A percentile compares a stretch with the other conserved stretches of the same genome.
These are phyloP conservation scores for Penicillium brevicompactum DNA, from an alignment of 2,329 filamentous ascomycete species.

Conservation along the genomic window DNA sequence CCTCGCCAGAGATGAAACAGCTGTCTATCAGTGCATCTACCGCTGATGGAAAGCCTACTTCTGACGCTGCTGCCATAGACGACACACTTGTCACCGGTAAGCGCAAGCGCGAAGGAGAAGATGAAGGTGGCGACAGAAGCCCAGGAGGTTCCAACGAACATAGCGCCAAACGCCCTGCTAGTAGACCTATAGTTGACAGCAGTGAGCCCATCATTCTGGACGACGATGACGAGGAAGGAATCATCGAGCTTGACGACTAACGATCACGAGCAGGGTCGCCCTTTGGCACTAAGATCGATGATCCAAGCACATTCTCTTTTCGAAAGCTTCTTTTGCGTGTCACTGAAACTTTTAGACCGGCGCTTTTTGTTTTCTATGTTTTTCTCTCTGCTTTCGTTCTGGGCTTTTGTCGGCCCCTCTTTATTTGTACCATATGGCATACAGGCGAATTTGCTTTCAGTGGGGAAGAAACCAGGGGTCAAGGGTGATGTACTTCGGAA, in stretches of 20 bases:
- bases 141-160: conserved; percentile 27
- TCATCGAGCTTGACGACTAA: conserved; percentile 69
- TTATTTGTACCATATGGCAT: conserved; percentile 21
- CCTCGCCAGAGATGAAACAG: conserved; percentile 32
- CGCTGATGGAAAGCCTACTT: conserved; percentile 23
- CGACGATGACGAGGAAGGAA: conserved; percentile 55
- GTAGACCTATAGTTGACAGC: conserved; percentile 38
- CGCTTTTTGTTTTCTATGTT: too few relatives aligned
- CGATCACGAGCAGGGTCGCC: background rate
- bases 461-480: background rate
- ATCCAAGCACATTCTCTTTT: background rate
- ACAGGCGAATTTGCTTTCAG: conserved; percentile 9
- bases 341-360: too few relatives aligned
- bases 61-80: conserved; percentile 14
- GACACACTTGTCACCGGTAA: conserved; percentile 32
- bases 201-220: conserved; percentile 46
- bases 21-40: conserved; percentile 28
- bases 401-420: conserved; percentile 2
- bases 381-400: background rate
- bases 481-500: background rate
- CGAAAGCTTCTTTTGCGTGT: background rate
- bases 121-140: conserved; percentile 30
- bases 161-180: conserved; percentile 43
- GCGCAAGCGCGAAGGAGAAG: conserved; percentile 50
- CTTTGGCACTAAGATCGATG: background rate